Evolutionary conservation across 1,284 basidiomycete genomes (phyloP).

Genomic region (Cystobasidium sp.): DNA sequence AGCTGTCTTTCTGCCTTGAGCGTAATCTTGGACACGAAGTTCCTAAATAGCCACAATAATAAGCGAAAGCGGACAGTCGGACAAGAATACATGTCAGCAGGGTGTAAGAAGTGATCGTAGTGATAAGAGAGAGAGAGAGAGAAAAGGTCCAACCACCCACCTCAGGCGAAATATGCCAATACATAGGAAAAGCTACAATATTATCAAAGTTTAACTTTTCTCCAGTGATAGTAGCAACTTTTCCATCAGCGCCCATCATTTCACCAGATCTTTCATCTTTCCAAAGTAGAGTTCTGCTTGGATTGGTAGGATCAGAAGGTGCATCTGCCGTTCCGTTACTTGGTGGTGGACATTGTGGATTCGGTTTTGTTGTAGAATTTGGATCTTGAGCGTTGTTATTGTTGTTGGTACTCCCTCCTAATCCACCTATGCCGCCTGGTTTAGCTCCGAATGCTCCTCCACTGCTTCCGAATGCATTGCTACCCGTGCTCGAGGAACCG

Average conservation of each 20-base stretch:
- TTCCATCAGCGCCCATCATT: conserved; percentile 16
- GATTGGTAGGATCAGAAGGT: conserved; percentile 20
- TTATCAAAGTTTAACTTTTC: conserved; percentile 38
- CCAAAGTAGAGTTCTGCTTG: conserved; percentile 20
- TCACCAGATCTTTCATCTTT: conserved; percentile 23
- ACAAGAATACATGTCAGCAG: background rate
- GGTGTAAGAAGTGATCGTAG: background rate
- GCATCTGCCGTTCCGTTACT: conserved; percentile 35
- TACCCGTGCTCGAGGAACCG: background rate
- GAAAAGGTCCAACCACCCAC: conserved; percentile 9
- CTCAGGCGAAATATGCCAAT: conserved; percentile 43
- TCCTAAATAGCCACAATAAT: conserved; percentile 49
- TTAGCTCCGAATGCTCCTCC: background rate
- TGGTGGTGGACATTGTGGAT: conserved; percentile 21
- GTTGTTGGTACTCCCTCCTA: background rate
- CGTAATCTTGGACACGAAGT: conserved; percentile 61
- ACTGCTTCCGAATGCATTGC: background rate
- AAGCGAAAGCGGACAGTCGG: background rate
- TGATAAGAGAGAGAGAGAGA: background rate
- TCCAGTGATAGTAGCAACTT: conserved; percentile 4
- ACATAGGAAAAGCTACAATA: conserved; percentile 39
- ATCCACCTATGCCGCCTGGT: conserved; percentile 6
- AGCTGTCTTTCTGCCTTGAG: conserved; percentile 69
- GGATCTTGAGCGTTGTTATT: background rate
- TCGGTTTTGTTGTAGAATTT: conserved; percentile 21